These are phyloP conservation scores for Ascochyta pisi DNA, from an alignment of 2,329 filamentous ascomycete species.

Conservation along the genomic window DNA sequence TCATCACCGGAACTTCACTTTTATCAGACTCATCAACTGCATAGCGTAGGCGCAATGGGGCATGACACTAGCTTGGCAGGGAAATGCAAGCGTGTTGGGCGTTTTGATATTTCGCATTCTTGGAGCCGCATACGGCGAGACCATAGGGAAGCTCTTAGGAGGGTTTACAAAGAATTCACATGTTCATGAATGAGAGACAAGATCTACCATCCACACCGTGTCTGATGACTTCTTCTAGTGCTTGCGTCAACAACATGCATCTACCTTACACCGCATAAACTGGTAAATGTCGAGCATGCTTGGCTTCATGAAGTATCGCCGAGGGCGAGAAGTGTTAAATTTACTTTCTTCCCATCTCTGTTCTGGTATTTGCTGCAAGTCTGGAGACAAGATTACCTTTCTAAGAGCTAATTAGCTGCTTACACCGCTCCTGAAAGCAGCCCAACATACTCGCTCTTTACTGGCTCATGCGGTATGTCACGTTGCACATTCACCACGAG, in stretches of 20 bases:
- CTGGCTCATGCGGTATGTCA: background rate
- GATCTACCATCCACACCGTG: background rate
- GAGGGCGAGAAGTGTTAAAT: too few relatives aligned
- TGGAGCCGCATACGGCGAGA: constrained; percentile 1
- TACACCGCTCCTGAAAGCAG: too few relatives aligned
- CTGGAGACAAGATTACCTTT: too few relatives aligned
- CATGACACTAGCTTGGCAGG: constrained; percentile 14
- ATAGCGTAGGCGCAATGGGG: constrained; percentile 33
- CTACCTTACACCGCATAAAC: background rate
- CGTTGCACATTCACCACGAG: background rate
- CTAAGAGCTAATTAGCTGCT: too few relatives aligned
- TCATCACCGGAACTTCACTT: background rate
- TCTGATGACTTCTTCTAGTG: background rate
- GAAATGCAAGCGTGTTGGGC: constrained; percentile 6
- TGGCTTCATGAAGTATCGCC: too few relatives aligned
- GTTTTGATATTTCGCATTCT: constrained; percentile 1
- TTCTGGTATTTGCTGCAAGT: too few relatives aligned
- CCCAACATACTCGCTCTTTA: too few relatives aligned
- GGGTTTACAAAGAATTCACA: background rate
- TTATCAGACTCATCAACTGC: constrained; percentile 16
- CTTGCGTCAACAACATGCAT: background rate
- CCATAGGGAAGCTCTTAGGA: background rate
- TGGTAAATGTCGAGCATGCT: too few relatives aligned
- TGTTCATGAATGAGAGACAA: constrained; percentile 1
- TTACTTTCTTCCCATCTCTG: too few relatives aligned